These are phyloP conservation scores for Quercus parvula DNA, from an alignment of 306 rosid species.

Conservation along the genomic window DNA sequence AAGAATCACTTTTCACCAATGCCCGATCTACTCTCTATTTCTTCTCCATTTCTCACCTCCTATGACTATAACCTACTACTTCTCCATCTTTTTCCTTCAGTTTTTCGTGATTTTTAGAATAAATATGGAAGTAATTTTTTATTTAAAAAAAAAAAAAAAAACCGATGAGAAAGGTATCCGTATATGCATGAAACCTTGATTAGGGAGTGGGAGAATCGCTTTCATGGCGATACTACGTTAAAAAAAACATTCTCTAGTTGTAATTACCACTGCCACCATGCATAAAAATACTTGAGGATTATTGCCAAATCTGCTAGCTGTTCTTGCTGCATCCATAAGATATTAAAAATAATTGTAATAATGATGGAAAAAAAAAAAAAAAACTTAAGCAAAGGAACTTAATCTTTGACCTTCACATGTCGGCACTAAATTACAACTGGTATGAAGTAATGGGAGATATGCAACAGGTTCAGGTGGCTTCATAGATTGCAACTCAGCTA, in stretches of 20 bases:
- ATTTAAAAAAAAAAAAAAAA: too few species aligned
- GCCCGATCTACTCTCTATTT: not conserved
- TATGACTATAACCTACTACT: not conserved
- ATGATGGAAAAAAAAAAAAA: too few species aligned
- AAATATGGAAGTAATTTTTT: too few species aligned
- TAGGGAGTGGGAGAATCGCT: too few species aligned
- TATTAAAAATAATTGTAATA: not conserved
- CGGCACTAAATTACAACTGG: not conserved
- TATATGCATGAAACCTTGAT: too few species aligned
- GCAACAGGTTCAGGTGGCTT: too few species aligned
- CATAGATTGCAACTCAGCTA: too few species aligned
- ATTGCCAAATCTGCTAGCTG: not conserved
- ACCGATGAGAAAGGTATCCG: too few species aligned
- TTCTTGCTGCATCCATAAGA: not conserved
- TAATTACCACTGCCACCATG: too few species aligned
- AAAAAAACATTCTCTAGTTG: not conserved
- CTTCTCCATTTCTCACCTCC: not conserved
- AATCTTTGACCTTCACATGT: not conserved
- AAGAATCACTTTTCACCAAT: slow-evolving; percentile 2
- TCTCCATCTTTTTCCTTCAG: not conserved
- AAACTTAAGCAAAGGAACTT: not conserved
- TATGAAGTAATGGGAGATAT: too few species aligned
- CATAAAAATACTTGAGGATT: not conserved
- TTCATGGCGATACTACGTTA: not conserved
- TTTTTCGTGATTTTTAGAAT: too few species aligned